Evolutionary conservation across 106 monocot genomes (phyloP).

Genomic region (Dendrobium huoshanense): DNA sequence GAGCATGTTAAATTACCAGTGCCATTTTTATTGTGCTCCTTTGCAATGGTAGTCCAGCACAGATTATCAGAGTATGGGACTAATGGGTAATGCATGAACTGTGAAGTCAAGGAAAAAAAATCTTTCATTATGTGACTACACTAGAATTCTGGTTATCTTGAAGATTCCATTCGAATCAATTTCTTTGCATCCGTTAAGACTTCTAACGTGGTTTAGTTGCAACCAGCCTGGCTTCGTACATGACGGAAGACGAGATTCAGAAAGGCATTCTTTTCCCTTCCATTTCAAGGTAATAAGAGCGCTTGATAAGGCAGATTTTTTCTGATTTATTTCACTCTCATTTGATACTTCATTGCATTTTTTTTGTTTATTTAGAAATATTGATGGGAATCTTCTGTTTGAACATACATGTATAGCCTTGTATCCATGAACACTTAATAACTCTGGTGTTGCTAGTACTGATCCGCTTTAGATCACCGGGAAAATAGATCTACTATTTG

Average conservation of each 20-base stretch:
- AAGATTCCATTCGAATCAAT: neutral
- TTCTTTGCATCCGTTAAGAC: constrained; percentile 2
- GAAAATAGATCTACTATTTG: no score
- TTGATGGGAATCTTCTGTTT: neutral
- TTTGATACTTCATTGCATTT: neutral
- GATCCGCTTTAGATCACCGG: no score
- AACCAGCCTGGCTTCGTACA: constrained; percentile 87
- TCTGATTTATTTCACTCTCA: neutral
- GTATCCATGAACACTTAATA: no score
- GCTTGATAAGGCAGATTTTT: neutral
- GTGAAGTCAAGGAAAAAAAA: neutral
- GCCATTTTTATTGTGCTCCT: neutral
- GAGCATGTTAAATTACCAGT: neutral
- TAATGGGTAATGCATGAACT: neutral
- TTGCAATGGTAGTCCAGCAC: neutral
- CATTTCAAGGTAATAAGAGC: constrained; percentile 70
- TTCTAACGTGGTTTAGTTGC: constrained; percentile 9
- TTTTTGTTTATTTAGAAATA: neutral
- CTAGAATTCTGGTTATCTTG: neutral
- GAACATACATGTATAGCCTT: no score
- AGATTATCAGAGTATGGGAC: neutral
- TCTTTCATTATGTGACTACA: neutral
- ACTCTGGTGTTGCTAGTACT: no score
- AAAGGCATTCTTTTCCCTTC: constrained; percentile 92
- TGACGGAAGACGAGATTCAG: constrained; percentile 80